These are phyloP conservation scores for Fusarium drepaniforme DNA, from an alignment of 2,329 filamentous ascomycete genomes.

Conservation along the genomic window DNA sequence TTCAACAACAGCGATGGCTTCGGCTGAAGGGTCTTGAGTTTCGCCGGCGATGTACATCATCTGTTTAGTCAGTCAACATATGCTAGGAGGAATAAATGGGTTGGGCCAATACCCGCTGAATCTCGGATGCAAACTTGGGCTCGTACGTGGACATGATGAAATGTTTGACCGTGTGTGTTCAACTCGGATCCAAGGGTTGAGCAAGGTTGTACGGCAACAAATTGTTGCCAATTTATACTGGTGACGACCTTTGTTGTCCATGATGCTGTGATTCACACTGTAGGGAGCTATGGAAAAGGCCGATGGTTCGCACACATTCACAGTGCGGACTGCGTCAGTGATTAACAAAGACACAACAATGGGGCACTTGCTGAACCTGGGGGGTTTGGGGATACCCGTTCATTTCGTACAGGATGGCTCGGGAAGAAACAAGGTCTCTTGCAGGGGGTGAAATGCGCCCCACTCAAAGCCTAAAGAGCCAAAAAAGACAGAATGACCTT, in stretches of 20 bases:
- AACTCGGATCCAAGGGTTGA: neutral
- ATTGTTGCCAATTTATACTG: neutral
- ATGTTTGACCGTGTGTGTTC: neutral
- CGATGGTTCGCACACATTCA: neutral
- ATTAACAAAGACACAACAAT: neutral
- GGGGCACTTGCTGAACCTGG: neutral
- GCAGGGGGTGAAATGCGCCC: neutral
- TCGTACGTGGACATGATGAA: neutral
- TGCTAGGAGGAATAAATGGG: neutral
- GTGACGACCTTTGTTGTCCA: neutral
- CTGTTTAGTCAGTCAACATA: neutral
- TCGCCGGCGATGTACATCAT: conserved; percentile 39
- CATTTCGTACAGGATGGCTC: neutral
- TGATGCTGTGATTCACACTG: neutral
- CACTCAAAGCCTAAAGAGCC: neutral
- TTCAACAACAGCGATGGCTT: conserved; percentile 94
- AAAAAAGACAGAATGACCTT: neutral
- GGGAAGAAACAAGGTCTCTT: neutral
- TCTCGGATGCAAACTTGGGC: conserved; percentile 13
- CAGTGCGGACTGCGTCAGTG: neutral
- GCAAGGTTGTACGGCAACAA: neutral
- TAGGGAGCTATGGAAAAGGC: neutral
- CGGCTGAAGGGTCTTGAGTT: conserved; percentile 63
- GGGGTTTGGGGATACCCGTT: neutral
- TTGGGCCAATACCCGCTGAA: conserved; percentile 4